These are phyloP conservation scores for Chaetomium cochliodes DNA, from an alignment of 495 filamentous ascomycete genomes.

Conservation along the genomic window DNA sequence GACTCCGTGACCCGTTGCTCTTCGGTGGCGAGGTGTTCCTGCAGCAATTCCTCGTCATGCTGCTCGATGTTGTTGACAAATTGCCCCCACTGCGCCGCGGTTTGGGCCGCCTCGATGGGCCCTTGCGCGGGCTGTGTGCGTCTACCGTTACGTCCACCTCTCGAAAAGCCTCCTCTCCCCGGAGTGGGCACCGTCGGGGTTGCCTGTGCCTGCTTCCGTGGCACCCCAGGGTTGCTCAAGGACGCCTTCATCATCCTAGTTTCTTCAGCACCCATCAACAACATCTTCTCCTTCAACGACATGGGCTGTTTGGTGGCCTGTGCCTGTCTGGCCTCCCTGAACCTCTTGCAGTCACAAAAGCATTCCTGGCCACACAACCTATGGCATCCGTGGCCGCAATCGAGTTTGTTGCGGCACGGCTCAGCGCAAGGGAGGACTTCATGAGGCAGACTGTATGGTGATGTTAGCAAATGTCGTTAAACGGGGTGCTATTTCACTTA, in stretches of 20 bases:
- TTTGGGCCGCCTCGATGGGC: neutral
- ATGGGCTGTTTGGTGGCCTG: constrained; percentile 6
- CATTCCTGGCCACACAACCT: constrained; percentile 43
- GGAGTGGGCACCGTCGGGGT: neutral
- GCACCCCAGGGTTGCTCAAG: neutral
- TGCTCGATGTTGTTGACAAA: neutral
- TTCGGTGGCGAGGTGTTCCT: neutral
- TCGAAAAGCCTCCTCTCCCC: neutral
- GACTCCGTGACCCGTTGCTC: neutral
- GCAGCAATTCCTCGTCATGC: constrained; percentile 6
- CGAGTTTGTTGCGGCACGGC: constrained; percentile 56
- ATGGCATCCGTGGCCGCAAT: constrained; percentile 63
- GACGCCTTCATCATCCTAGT: constrained; percentile 18
- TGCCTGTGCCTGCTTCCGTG: neutral
- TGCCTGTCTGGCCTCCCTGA: constrained; percentile 6
- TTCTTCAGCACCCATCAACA: constrained; percentile 11
- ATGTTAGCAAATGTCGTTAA: constrained; percentile 13
- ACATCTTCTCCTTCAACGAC: constrained; percentile 18
- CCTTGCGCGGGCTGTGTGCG: neutral
- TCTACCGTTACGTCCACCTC: neutral
- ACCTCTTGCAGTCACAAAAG: constrained; percentile 36
- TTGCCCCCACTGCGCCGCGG: neutral
- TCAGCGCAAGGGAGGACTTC: constrained; percentile 61
- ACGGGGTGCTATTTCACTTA: constrained; percentile 28
- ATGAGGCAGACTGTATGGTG: constrained; percentile 59